Evolutionary conservation across 2,329 filamentous ascomycete genomes (phyloP).

Genomic region (Sporothrix phasma): DNA sequence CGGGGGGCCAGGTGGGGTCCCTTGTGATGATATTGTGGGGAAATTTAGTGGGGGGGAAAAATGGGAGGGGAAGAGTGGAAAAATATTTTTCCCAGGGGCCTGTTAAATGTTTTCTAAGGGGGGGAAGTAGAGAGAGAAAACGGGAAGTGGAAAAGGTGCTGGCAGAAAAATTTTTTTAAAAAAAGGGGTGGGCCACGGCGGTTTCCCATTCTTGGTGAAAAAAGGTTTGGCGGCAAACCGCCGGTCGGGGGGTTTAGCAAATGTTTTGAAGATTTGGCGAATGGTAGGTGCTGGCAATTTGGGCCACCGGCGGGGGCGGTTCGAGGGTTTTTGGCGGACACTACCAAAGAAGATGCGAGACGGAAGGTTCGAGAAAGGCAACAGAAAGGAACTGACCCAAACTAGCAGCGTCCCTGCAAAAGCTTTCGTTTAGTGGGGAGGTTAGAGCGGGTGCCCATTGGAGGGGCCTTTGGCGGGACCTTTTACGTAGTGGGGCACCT

Average conservation of each 20-base stretch:
- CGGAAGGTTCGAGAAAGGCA: conserved; percentile 21
- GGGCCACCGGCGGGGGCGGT: conserved; percentile 9
- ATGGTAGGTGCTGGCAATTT: conserved; percentile 10
- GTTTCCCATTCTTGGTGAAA: too few species aligned
- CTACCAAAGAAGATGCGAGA: conserved; percentile 9
- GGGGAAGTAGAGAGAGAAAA: conserved; percentile 3
- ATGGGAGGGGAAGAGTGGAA: background rate
- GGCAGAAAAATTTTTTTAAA: too few species aligned
- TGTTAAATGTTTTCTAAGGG: too few species aligned
- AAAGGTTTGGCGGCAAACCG: too few species aligned
- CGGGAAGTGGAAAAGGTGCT: background rate
- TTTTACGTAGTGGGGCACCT: background rate
- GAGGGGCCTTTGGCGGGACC: background rate
- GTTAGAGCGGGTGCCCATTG: background rate
- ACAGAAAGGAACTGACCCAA: conserved; percentile 17
- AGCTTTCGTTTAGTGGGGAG: conserved; percentile 5
- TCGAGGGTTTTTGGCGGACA: conserved; percentile 21
- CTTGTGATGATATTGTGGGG: too few species aligned
- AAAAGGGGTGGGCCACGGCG: too few species aligned
- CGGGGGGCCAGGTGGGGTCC: too few species aligned
- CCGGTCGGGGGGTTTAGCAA: too few species aligned
- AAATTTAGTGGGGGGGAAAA: too few species aligned
- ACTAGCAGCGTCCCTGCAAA: conserved; percentile 16
- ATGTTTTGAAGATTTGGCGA: too few species aligned
- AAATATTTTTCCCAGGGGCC: too few species aligned